Base-by-base conservation (phyloP, 2,329 filamentous ascomycete species). In the Cladosporium cucumerinum region DNA sequence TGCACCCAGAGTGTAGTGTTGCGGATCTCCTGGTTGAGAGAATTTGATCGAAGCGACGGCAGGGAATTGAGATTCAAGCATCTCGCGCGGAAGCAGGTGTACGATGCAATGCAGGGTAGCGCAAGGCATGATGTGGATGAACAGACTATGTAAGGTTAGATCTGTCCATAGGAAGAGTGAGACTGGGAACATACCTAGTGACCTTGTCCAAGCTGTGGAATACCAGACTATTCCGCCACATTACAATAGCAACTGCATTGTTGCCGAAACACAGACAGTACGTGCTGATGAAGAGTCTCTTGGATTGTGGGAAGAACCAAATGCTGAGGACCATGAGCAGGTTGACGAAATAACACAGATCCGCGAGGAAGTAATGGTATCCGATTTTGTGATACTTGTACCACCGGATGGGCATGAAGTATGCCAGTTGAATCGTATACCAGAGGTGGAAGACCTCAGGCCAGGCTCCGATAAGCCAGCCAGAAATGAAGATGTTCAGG, bases 181-280 rank as follows among this genome's bases (percentile, higher is more conserved):
- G 11, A 62, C 57, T 48, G 3, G 12, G 32, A 32, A 65, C 65
- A 59, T 78, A 87, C 75, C 92, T 95, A 14, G 93, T 96, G 67
- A 98, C 93, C 79, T 99, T 99, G 83, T 99, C 95, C 79, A 99
- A 88, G 75, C 92, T 96, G 82, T 99, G 95, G 78, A 99, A 99
- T 55, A 99, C 95, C 74, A 99, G 86, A 34, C 93, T 97, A 77
- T 99, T 99, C 69, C 95, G 88, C 95, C 95, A 99, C 93, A 99
- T 95, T 75, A 95, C 93, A 76, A 99, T 98, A 14, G 95, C 95
- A 55, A 97, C 88, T 23, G 95, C 95, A 75, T 99, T 99, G 79
- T 99, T 99, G 68, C 95, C 95, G 74, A 92, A 96, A 11, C 93
- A 91, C 36, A 99, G 83, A 73, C 95, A 98, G 78, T 93, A 99